phyloP scores from a whole-genome alignment of 2,329 filamentous ascomycete species.

The Fusarium robinianum region DNA sequence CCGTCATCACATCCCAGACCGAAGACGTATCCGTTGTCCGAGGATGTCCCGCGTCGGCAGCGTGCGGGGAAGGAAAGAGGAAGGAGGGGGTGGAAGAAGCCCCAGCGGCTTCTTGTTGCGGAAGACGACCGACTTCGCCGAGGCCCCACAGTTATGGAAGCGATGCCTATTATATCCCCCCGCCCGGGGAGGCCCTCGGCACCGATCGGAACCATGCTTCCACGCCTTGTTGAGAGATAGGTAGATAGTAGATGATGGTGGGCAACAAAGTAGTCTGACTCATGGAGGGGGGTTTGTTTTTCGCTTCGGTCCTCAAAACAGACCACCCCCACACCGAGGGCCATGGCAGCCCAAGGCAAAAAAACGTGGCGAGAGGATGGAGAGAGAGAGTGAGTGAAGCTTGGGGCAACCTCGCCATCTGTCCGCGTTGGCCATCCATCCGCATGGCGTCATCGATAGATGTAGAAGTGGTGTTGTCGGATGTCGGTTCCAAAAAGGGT shows the following conservation, averaged over 20 bases:
- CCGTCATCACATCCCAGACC: no score
- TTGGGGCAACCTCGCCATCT: not conserved
- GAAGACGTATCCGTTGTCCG: no score
- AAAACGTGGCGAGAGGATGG: constrained; percentile 9
- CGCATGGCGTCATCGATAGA: constrained; percentile 29
- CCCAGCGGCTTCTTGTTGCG: no score
- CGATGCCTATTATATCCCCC: constrained; percentile 18
- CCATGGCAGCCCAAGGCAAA: no score
- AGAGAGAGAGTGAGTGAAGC: no score
- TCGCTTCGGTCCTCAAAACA: no score
- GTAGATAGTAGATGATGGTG: not conserved
- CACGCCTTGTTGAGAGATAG: constrained; percentile 10
- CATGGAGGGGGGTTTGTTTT: no score
- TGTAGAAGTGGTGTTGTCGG: constrained; percentile 15
- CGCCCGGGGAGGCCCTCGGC: constrained; percentile 24
- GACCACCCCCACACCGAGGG: constrained; percentile 15
- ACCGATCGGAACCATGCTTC: constrained; percentile 24
- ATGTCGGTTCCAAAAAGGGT: no score
- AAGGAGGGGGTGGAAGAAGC: no score
- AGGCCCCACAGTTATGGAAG: constrained; percentile 12
- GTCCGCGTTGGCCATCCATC: constrained; percentile 3
- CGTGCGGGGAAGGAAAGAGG: no score
- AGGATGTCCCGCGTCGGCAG: no score
- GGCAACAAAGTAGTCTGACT: constrained; percentile 16
- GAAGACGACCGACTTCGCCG: constrained; percentile 23